Evolutionary conservation across 2,329 filamentous ascomycete species (phyloP), one percentile per base, ranked within the genome.

Genomic region (Neoscytalidium dimidiatum): DNA sequence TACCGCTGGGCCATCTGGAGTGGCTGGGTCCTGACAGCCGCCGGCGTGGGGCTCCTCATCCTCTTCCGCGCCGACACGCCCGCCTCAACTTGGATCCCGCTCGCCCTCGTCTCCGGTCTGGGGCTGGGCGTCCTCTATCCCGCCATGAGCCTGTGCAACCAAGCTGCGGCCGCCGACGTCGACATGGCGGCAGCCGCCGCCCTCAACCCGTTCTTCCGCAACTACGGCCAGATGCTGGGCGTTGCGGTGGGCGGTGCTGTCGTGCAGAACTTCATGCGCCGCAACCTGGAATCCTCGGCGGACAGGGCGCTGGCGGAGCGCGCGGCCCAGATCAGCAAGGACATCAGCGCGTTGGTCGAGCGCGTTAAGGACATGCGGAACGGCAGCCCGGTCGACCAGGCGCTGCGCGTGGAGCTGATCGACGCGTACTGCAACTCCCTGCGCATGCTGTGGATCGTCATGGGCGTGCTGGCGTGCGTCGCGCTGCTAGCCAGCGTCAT

Each of bases 151-250:
- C 80, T 83, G 0, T 79, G 83, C 0, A 73, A 82, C 17, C 77
- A 80, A 68, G 82, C 81, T 0, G 66, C 72, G 0, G 67, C 83
- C 58, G 71, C 72, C 0, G 77, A 79, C 1, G 63, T 74, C 1
- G 77, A 79, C 0, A 79, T 79, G 2, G 76, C 72, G 1, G 66
- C 71, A 13, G 73, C 70, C 1, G 66, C 71, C 14, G 73, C 70
- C 1, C 78, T 79, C 48, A 83, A 78, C 74, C 70, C 74, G 0
- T 86, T 85, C 65, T 70, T 83, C 64, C 78, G 83, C 41, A 78
- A 72, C 62, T 79, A 85, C 33, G 84, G 83, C 2, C 70, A 74
- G n/a, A 78, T 81, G 3, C 80, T 83, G 71, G 83, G 82, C 8
- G 75, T 81, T 1, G 74, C 81, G 0, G 78, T 85, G 26, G 77